A percentile compares a stretch with the other conserved stretches of the same genome.
phyloP scores from a whole-genome alignment of 2,329 filamentous ascomycete species.

The Shiraia sp. region DNA sequence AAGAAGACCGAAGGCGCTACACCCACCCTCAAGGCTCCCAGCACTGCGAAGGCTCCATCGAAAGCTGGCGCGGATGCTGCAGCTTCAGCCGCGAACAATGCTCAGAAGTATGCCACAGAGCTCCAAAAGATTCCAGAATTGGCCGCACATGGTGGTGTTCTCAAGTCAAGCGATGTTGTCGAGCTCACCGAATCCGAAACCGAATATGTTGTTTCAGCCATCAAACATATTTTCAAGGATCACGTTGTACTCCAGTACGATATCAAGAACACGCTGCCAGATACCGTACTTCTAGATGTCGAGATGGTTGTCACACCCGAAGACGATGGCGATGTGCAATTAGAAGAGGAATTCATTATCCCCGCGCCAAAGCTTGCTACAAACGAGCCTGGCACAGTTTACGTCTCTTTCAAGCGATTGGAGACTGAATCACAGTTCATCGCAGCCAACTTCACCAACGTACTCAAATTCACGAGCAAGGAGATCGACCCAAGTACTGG shows the following conservation, averaged over 20 bases:
- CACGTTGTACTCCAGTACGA: slow-evolving; percentile 95
- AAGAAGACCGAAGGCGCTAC: slow-evolving; percentile 95
- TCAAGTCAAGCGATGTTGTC: slow-evolving; percentile 85
- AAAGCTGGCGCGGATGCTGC: slow-evolving; percentile 72
- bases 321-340: slow-evolving; percentile 72
- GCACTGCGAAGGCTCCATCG: slow-evolving; percentile 73
- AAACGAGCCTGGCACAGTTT: slow-evolving; percentile 89
- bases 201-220: slow-evolving; percentile 89
- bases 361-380: slow-evolving; percentile 80
- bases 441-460: slow-evolving; percentile 81
- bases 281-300: slow-evolving; percentile 59
- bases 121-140: slow-evolving; percentile 88
- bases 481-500: slow-evolving; percentile 95
- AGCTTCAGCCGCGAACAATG: slow-evolving; percentile 75
- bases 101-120: slow-evolving; percentile 87
- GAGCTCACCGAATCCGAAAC: slow-evolving; percentile 97
- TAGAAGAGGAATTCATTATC: slow-evolving; percentile 89
- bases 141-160: slow-evolving; percentile 82
- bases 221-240: slow-evolving; percentile 98
- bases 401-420: slow-evolving; percentile 89
- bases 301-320: slow-evolving; percentile 80
- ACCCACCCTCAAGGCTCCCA: slow-evolving; percentile 91
- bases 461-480: slow-evolving; percentile 96
- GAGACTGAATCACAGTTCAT: slow-evolving; percentile 77
- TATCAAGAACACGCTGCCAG: slow-evolving; percentile 93